Conservation (phyloP, 2,329 filamentous ascomycete genomes). For the Diaporthe aspalathi region DNA sequence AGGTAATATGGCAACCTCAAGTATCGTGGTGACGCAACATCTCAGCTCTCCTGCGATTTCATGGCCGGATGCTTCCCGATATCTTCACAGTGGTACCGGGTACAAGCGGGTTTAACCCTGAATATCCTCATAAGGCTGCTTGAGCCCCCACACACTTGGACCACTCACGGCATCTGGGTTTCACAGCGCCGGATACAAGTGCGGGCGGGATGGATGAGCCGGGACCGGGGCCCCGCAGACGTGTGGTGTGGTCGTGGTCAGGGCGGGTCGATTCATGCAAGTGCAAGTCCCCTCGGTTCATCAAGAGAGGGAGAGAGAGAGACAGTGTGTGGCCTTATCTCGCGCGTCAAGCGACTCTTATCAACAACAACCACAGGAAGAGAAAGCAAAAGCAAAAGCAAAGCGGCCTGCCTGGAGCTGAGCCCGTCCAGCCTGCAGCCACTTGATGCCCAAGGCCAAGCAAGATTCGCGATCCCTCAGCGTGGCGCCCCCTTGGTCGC, state of each 20-base stretch:
- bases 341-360: conserved; percentile 1
- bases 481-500: neutral
- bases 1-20: too few relatives aligned
- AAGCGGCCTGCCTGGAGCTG: too few relatives aligned
- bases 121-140: neutral
- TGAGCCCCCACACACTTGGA: neutral
- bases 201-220: conserved; percentile 22
- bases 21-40: neutral
- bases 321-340: conserved; percentile 1
- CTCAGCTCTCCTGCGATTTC: neutral
- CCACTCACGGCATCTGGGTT: neutral
- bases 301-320: too few relatives aligned
- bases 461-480: neutral
- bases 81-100: too few relatives aligned
- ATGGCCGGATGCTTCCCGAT: too few relatives aligned
- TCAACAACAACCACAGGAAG: neutral
- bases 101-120: conserved; percentile 3
- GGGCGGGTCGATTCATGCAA: conserved; percentile 23
- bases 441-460: neutral
- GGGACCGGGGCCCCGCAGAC: conserved; percentile 22
- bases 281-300: neutral
- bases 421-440: neutral
- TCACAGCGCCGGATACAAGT: neutral
- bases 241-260: neutral
- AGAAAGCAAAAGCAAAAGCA: neutral